phyloP scores from a whole-genome alignment of 2,329 filamentous ascomycete genomes.

The Fusarium continuum region DNA sequence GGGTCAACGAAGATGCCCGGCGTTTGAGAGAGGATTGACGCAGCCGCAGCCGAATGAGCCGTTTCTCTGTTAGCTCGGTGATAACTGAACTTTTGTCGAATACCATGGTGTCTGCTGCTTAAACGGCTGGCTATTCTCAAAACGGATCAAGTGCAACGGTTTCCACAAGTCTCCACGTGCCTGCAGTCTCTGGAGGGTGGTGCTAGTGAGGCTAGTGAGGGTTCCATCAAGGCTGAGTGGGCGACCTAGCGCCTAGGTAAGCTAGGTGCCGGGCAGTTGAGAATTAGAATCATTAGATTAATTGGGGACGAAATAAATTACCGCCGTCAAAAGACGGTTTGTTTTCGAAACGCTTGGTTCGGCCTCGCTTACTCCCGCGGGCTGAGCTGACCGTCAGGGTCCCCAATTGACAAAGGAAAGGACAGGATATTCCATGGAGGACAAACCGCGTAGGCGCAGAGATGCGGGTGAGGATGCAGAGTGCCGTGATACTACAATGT shows the following conservation, averaged over 20 bases:
- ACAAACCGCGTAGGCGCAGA: conserved; percentile 3
- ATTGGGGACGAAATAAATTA: conserved; percentile 8
- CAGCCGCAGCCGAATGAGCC: conserved; percentile 32
- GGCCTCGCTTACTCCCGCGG: conserved; percentile 26
- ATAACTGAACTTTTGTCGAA: not conserved
- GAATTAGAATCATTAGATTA: conserved; percentile 1
- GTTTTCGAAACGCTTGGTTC: not conserved
- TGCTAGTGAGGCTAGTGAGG: conserved; percentile 20
- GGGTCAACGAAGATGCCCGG: not conserved
- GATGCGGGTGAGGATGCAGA: conserved; percentile 3
- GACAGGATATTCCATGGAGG: not conserved
- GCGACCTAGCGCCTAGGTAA: not conserved
- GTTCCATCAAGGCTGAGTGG: conserved; percentile 21
- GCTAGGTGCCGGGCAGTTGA: not conserved
- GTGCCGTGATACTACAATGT: conserved; percentile 18
- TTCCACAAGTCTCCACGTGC: conserved; percentile 39
- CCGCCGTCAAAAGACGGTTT: conserved; percentile 14
- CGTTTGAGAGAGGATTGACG: conserved; percentile 6
- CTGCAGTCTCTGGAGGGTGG: conserved; percentile 23
- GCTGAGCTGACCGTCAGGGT: conserved; percentile 7
- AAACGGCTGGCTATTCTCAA: conserved; percentile 36
- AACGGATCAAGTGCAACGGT: conserved; percentile 36
- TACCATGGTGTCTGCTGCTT: conserved; percentile 13
- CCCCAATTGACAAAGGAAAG: not conserved
- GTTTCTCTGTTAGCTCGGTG: conserved; percentile 16